phyloP scores from a whole-genome alignment of 768 basidiomycete species.

The Cubamyces lactineus region DNA sequence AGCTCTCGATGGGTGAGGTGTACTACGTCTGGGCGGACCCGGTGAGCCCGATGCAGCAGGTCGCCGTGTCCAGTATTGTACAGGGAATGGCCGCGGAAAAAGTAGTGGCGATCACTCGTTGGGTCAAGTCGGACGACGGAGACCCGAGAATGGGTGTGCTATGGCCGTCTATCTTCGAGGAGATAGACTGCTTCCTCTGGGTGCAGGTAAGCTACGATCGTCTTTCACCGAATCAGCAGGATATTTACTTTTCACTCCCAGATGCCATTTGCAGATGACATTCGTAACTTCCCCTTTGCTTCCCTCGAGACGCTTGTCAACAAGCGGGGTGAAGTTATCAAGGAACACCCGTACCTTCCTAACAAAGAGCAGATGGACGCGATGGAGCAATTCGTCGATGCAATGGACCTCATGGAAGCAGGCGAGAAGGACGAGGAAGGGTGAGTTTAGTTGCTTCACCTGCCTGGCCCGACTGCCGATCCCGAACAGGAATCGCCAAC shows the following conservation, averaged over 20 bases:
- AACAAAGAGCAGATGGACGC: constrained; percentile 74
- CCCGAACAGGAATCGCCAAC: constrained; percentile 51
- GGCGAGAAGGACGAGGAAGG: constrained; percentile 79
- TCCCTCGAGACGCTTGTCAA: constrained; percentile 75
- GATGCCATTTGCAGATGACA: constrained; percentile 97
- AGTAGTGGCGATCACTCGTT: constrained; percentile 79
- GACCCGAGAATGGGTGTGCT: constrained; percentile 90
- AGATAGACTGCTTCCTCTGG: constrained; percentile 82
- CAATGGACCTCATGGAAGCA: constrained; percentile 82
- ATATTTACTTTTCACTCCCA: constrained; percentile 34
- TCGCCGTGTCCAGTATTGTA: constrained; percentile 85
- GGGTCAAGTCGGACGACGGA: constrained; percentile 70
- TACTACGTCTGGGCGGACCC: constrained; percentile 85
- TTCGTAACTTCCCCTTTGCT: constrained; percentile 84
- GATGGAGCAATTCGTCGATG: constrained; percentile 88
- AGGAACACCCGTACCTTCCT: constrained; percentile 81
- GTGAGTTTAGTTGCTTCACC: constrained; percentile 40
- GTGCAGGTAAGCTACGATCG: constrained; percentile 57
- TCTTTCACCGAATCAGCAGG: neutral
- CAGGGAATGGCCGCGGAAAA: constrained; percentile 73
- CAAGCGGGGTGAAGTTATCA: constrained; percentile 73
- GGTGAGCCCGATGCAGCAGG: constrained; percentile 65
- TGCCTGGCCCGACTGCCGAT: neutral
- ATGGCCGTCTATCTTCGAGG: constrained; percentile 58
- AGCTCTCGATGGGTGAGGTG: constrained; percentile 82